Evolutionary conservation across 2,329 filamentous ascomycete species (phyloP), one percentile per base, ranked within the genome.

Genomic region (Fusarium albidum): DNA sequence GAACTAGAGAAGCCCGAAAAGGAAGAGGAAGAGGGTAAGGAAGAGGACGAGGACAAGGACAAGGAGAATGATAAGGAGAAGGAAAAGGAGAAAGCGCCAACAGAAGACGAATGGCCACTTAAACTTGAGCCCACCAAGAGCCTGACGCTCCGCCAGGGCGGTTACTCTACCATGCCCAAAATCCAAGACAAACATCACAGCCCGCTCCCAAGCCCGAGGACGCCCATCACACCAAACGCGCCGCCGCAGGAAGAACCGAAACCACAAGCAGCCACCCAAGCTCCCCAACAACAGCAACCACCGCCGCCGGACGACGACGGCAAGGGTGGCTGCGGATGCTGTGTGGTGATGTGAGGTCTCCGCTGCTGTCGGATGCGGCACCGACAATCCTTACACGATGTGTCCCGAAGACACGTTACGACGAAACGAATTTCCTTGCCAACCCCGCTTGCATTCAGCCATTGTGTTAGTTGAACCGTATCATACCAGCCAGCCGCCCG

Each of bases 121-220:
- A 82, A 77, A 52, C 66, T 74, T 2, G 76, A 79, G 25, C 71
- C 64, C 4, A 66, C 64, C 29, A 82, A 79, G 69, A 82, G 78
- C 57, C 79, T 81, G 13, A 75, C 75, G 5, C 69, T 75, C 18
- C 70, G 73, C 14, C 70, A 70, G 44, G 80, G 76, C 48, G 77
- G 82, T 4, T 88, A 87, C 68, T 86, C 85, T 32, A 86, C 84
- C 13, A 87, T 87, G 79, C 84, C 84, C 33, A 85, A 77, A 70
- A 86, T 86, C 34, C 69, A 70, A 6, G 71, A 74, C 60, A 74
- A 71, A 50, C 60, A 64, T 6, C 52, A 61, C 35, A 73, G 65
- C 32, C 69, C 73, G 13, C 52, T 82, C 15, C 69, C 75, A 2
- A 82, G 79, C 59, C 79, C 80, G 28, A 73, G 76, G 58, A 74